These are phyloP conservation scores for Fereydounia khargensis DNA, from an alignment of 1,284 basidiomycete genomes.

Conservation along the genomic window DNA sequence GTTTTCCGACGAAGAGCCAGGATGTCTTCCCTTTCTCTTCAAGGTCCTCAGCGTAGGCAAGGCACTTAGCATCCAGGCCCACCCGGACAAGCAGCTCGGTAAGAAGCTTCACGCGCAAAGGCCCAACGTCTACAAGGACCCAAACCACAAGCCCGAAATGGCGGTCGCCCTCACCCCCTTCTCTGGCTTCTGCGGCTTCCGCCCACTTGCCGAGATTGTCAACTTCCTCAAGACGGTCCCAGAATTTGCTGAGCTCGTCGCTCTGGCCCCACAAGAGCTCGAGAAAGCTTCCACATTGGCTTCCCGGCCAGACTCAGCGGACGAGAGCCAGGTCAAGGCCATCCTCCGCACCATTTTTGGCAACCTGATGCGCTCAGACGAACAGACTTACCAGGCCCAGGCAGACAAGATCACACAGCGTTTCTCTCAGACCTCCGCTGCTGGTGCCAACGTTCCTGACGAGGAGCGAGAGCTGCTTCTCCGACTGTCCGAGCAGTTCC, in stretches of 20 bases:
- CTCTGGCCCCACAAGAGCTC: conserved; percentile 2
- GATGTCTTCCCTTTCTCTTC: conserved; percentile 52
- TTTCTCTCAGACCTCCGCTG: conserved; percentile 2
- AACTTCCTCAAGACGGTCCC: conserved; percentile 69
- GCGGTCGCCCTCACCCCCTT: conserved; percentile 91
- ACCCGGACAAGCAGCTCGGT: conserved; percentile 89
- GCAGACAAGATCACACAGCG: conserved; percentile 9
- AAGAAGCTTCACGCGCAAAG: conserved; percentile 71
- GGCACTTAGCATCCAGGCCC: conserved; percentile 93
- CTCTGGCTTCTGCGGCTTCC: conserved; percentile 85
- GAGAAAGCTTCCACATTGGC: not conserved
- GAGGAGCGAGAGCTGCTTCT: conserved; percentile 66
- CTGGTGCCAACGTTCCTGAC: conserved; percentile 11
- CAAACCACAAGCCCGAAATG: conserved; percentile 98
- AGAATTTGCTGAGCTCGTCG: conserved; percentile 67
- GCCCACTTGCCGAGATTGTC: conserved; percentile 72
- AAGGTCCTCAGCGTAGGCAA: conserved; percentile 76
- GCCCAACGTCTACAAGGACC: conserved; percentile 87
- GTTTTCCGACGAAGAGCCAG: conserved; percentile 19
- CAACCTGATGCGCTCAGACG: conserved; percentile 29
- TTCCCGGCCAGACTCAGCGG: not conserved
- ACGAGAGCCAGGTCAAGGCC: conserved; percentile 9
- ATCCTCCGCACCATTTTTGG: conserved; percentile 33
- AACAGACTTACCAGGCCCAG: conserved; percentile 2
- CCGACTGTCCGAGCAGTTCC: conserved; percentile 76